Evolutionary conservation across 192 early-diverging fungal species (phyloP).

Genomic region (Linnemannia exigua): DNA sequence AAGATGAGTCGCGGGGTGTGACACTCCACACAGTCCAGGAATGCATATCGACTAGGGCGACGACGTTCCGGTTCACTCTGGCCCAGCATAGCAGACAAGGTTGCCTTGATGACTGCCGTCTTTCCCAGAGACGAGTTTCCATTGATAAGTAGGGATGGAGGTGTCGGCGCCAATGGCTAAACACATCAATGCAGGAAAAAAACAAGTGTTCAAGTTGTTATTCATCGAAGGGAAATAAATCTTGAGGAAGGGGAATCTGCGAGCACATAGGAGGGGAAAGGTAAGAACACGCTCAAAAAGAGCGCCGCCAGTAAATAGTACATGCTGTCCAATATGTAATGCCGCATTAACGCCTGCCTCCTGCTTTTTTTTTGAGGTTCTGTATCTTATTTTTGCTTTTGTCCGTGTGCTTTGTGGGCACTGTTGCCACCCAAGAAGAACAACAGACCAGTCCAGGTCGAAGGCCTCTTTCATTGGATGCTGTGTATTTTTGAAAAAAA

Average conservation of each 20-base stretch:
- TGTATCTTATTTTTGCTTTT: background rate
- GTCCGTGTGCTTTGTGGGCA: background rate
- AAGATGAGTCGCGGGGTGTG: slow-evolving; percentile 82
- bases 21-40: slow-evolving; percentile 84
- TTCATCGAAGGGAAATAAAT: background rate
- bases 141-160: slow-evolving; percentile 62
- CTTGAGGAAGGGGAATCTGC: background rate
- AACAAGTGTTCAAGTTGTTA: background rate
- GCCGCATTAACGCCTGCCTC: background rate
- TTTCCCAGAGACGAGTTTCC: slow-evolving; percentile 67
- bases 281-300: background rate
- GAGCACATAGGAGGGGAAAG: background rate
- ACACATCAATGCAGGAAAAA: background rate
- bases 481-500: background rate
- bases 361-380: background rate
- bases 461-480: background rate
- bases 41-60: slow-evolving; percentile 60
- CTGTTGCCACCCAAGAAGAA: background rate
- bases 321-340: background rate
- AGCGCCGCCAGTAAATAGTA: background rate
- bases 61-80: background rate
- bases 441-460: background rate
- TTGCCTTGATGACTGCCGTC: slow-evolving; percentile 53
- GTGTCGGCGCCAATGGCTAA: slow-evolving; percentile 46
- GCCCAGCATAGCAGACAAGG: slow-evolving; percentile 32